Evolutionary conservation across 371 early-diverging fungal genomes (phyloP).

Genomic region (Blakeslea trispora): DNA sequence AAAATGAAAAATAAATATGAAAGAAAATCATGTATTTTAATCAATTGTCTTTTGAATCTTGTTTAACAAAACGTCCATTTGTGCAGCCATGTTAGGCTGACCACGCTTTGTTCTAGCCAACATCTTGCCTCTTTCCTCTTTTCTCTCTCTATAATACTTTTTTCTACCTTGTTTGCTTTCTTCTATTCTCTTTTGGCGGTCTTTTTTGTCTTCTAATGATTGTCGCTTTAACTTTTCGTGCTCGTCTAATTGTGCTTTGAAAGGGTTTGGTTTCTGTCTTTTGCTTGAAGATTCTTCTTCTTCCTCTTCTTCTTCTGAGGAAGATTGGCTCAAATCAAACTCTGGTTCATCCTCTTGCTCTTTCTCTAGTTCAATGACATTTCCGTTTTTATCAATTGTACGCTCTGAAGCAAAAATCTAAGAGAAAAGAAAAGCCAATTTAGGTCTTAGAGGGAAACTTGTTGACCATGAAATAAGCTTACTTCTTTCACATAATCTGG

Average conservation of each 20-base stretch:
- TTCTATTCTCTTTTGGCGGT: conserved; percentile 36
- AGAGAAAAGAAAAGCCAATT: background rate
- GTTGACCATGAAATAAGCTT: no score
- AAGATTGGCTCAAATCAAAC: conserved; percentile 33
- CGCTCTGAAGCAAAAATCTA: conserved; percentile 61
- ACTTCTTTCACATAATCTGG: conserved; percentile 57
- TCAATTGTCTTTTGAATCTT: conserved; percentile 52
- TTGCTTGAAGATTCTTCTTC: conserved; percentile 15
- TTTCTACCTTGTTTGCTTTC: conserved; percentile 51
- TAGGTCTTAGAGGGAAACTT: no score
- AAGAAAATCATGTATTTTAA: conserved; percentile 6
- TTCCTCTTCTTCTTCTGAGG: conserved; percentile 39
- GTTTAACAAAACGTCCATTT: conserved; percentile 60
- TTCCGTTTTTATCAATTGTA: conserved; percentile 63
- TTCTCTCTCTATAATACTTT: conserved; percentile 58
- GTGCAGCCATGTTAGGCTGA: conserved; percentile 67
- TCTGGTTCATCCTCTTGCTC: conserved; percentile 27
- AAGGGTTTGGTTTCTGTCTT: conserved; percentile 61
- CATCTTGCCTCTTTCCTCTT: conserved; percentile 58
- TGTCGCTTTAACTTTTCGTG: conserved; percentile 47
- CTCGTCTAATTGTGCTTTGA: conserved; percentile 57
- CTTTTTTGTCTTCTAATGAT: conserved; percentile 35
- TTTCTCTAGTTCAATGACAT: conserved; percentile 51
- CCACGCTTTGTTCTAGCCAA: conserved; percentile 59
- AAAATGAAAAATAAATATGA: conserved; percentile 7